These are phyloP conservation scores for Leucoagaricus sp. DNA, from an alignment of 1,284 basidiomycete species.

Conservation along the genomic window DNA sequence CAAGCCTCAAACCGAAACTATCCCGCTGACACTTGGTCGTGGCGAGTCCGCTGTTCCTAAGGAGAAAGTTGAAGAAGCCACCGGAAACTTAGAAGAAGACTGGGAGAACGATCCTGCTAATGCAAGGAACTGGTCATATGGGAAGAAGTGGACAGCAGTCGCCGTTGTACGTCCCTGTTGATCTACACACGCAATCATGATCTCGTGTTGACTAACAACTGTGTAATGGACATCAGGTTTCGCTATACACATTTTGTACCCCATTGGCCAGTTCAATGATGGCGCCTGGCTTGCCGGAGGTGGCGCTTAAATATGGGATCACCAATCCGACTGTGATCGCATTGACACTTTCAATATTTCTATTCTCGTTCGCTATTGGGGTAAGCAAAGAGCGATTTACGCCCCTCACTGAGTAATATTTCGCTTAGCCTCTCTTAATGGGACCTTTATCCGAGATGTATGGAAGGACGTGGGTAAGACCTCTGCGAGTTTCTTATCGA, in stretches of 20 bases:
- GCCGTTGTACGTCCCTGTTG: conserved; percentile 49
- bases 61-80: neutral
- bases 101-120: conserved; percentile 66
- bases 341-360: conserved; percentile 71
- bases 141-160: conserved; percentile 65
- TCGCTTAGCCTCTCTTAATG: conserved; percentile 54
- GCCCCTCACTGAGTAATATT: too few species aligned
- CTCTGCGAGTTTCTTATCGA: neutral
- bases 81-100: conserved; percentile 40
- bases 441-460: conserved; percentile 80
- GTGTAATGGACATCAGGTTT: conserved; percentile 54
- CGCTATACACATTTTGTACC: conserved; percentile 67
- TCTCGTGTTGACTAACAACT: neutral
- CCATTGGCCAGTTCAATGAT: conserved; percentile 80
- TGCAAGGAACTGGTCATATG: conserved; percentile 61
- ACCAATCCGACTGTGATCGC: conserved; percentile 58
- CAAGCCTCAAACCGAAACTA: neutral
- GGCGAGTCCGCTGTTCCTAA: neutral
- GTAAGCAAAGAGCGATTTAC: too few species aligned
- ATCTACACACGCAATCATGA: too few species aligned
- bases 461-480: conserved; percentile 66
- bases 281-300: conserved; percentile 71
- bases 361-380: conserved; percentile 75
- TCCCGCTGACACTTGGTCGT: neutral
- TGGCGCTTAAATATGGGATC: conserved; percentile 62